Percentiles rank a stretch among this genome's conserved stretches.
These are phyloP conservation scores for Pythium rhizo-oryzae DNA, from an alignment of 352 stramenopile species.

Conservation along the genomic window DNA sequence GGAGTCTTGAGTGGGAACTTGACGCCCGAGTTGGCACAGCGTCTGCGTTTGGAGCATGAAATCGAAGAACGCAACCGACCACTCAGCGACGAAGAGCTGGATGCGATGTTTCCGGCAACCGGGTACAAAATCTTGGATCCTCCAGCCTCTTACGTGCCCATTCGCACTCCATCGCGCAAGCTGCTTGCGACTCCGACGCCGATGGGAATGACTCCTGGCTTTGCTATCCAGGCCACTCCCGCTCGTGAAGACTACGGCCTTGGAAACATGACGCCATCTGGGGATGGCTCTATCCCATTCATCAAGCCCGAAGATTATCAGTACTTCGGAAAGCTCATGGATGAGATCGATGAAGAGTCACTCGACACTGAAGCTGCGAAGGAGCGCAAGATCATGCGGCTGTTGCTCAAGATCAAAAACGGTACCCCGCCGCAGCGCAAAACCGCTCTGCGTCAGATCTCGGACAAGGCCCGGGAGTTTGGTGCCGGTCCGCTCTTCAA, in stretches of 20 bases:
- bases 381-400: slow-evolving; percentile 97
- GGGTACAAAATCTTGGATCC: slow-evolving; percentile 97
- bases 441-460: slow-evolving; percentile 96
- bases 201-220: slow-evolving; percentile 92
- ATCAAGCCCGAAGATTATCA: slow-evolving; percentile 99
- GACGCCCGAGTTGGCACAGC: slow-evolving; percentile 92
- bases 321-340: slow-evolving; percentile 97
- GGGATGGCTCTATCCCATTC: slow-evolving; percentile 92
- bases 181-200: slow-evolving; percentile 96
- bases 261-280: slow-evolving; percentile 58
- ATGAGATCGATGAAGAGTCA: slow-evolving; percentile 88
- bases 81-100: slow-evolving; percentile 96
- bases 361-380: slow-evolving; percentile 93
- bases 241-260: slow-evolving; percentile 83
- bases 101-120: slow-evolving; percentile 95
- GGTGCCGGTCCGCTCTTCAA: slow-evolving; percentile 98
- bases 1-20: slow-evolving; percentile 70
- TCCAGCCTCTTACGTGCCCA: slow-evolving; percentile 95
- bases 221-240: slow-evolving; percentile 83
- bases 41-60: slow-evolving; percentile 95
- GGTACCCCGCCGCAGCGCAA: slow-evolving; percentile 97
- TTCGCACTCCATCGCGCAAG: slow-evolving; percentile 95
- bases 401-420: slow-evolving; percentile 99
- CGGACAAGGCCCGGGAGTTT: slow-evolving; percentile 97
- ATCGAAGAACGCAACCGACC: slow-evolving; percentile 97